Conservation (phyloP, 768 basidiomycete species). For the Panellus pusillus region DNA sequence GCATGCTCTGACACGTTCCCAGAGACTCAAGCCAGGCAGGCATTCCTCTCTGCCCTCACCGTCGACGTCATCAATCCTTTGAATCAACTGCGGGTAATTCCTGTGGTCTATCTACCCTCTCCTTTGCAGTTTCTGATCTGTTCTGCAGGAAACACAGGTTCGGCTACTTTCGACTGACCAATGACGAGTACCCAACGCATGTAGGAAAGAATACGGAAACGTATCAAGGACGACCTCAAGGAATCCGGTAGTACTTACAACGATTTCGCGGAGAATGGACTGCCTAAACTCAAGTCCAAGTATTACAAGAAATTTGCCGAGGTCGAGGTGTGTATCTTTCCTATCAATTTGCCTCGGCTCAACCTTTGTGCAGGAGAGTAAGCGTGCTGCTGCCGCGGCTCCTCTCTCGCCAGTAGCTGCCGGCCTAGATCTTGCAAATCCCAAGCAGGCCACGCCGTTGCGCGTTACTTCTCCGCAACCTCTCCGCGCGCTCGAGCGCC, state of each 20-base stretch:
- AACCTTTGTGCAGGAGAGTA: conserved; percentile 59
- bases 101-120: background rate
- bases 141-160: conserved; percentile 68
- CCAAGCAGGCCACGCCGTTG: conserved; percentile 49
- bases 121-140: background rate
- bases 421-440: conserved; percentile 36
- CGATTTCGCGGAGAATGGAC: conserved; percentile 76
- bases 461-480: conserved; percentile 73
- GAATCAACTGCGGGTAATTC: conserved; percentile 59
- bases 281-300: conserved; percentile 76
- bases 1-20: conserved; percentile 18
- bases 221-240: conserved; percentile 89
- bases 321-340: conserved; percentile 59
- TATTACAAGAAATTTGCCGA: conserved; percentile 88
- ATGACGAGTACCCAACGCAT: too few relatives aligned
- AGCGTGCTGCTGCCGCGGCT: conserved; percentile 43
- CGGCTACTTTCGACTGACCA: too few relatives aligned
- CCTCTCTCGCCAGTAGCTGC: conserved; percentile 32
- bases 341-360: conserved; percentile 4
- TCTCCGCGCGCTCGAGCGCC: conserved; percentile 70
- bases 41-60: conserved; percentile 70
- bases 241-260: conserved; percentile 72
- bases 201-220: conserved; percentile 79
- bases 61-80: conserved; percentile 75
- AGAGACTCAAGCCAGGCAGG: conserved; percentile 84